These are phyloP conservation scores for Exophiala phaeomuriformis DNA, from an alignment of 2,329 filamentous ascomycete species.

Conservation along the genomic window DNA sequence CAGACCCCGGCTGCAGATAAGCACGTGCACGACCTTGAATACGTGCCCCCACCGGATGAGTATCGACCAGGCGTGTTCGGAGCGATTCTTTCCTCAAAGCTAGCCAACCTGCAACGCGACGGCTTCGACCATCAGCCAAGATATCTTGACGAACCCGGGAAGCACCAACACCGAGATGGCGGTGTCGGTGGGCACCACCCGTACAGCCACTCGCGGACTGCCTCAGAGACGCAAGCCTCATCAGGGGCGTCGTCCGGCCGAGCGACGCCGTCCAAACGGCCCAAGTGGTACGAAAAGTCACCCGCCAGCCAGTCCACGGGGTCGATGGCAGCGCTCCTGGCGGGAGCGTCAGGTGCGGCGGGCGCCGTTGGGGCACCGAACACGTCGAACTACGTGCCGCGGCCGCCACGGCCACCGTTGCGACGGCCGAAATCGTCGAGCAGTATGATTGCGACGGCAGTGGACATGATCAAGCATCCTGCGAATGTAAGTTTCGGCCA, in stretches of 20 bases:
- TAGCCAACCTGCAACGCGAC: slow-evolving; percentile 15
- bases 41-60: slow-evolving; percentile 21
- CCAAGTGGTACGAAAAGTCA: slow-evolving; percentile 28
- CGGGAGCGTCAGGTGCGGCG: slow-evolving; percentile 13
- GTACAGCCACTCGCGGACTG: slow-evolving; percentile 6
- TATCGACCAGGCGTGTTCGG: slow-evolving; percentile 24
- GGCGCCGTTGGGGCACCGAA: slow-evolving; percentile 11
- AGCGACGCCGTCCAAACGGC: slow-evolving; percentile 23
- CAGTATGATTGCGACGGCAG: slow-evolving; percentile 21
- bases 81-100: slow-evolving; percentile 20
- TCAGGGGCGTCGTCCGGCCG: slow-evolving; percentile 18
- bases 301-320: slow-evolving; percentile 9
- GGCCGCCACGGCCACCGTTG: slow-evolving; percentile 9
- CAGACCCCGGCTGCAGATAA: slow-evolving; percentile 21
- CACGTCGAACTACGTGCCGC: slow-evolving; percentile 6
- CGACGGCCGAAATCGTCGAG: slow-evolving; percentile 9
- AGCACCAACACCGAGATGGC: not conserved
- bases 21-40: slow-evolving; percentile 22
- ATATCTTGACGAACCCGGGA: slow-evolving; percentile 8
- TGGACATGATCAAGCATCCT: slow-evolving; percentile 24
- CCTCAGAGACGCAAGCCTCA: slow-evolving; percentile 7
- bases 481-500: slow-evolving; percentile 5
- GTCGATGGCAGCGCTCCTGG: slow-evolving; percentile 17
- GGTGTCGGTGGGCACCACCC: not conserved
- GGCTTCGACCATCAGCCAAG: slow-evolving; percentile 2